These are phyloP conservation scores for Xylaria intraflava DNA, from an alignment of 495 filamentous ascomycete species.

Conservation along the genomic window DNA sequence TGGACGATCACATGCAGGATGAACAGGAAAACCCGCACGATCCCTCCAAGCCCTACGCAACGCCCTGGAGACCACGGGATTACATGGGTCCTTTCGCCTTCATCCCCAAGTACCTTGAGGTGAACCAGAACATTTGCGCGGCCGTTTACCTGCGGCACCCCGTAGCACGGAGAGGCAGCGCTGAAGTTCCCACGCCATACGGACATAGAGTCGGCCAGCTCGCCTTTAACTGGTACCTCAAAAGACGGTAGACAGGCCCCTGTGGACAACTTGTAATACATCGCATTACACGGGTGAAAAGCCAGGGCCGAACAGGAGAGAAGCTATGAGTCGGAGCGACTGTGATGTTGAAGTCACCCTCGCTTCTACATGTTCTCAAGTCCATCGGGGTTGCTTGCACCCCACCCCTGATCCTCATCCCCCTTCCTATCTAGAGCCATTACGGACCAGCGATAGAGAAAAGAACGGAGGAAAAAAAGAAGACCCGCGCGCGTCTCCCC, in stretches of 20 bases:
- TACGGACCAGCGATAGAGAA: not conserved
- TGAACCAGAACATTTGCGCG: constrained; percentile 91
- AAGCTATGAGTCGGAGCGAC: not conserved
- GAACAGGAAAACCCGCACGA: constrained; percentile 66
- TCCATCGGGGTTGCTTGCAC: not conserved
- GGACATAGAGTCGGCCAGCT: constrained; percentile 53
- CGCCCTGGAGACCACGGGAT: constrained; percentile 81
- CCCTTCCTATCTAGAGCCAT: not conserved
- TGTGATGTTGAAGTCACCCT: not conserved
- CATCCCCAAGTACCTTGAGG: constrained; percentile 91
- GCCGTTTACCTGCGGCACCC: constrained; percentile 95
- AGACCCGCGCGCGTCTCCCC: not conserved
- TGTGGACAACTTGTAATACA: not conserved
- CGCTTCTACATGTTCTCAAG: not conserved
- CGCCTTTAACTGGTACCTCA: constrained; percentile 91
- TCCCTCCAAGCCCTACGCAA: constrained; percentile 72
- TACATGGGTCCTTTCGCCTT: constrained; percentile 92
- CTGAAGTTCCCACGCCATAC: constrained; percentile 90
- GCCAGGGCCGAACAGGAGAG: not conserved
- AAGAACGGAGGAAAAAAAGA: not conserved
- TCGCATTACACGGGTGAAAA: not conserved
- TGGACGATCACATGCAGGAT: constrained; percentile 22
- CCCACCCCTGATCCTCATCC: not conserved
- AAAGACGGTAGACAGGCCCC: constrained; percentile 56
- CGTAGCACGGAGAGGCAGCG: constrained; percentile 77